phyloP scores from a whole-genome alignment of 208 protist genomes.

The Borovskyia barvae region DNA sequence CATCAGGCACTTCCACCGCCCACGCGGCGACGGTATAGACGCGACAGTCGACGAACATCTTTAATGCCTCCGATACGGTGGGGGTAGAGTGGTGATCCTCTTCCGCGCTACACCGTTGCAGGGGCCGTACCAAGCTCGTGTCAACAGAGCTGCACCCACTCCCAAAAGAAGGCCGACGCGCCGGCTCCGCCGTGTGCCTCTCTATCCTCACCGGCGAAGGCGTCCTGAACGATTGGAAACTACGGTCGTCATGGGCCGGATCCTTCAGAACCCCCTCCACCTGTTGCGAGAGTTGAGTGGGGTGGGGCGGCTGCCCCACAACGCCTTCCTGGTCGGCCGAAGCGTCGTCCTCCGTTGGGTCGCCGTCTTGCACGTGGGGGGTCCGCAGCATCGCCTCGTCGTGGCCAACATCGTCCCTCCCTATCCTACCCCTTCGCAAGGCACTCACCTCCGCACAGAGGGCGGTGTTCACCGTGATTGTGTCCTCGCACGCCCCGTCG shows the following conservation, averaged over 20 bases:
- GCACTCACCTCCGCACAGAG: slow-evolving; percentile 15
- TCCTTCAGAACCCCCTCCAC: slow-evolving; percentile 12
- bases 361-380: neutral
- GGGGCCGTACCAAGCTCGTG: slow-evolving; percentile 5
- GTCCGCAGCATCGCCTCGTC: slow-evolving; percentile 8
- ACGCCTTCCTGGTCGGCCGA: neutral
- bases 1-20: too few relatives aligned
- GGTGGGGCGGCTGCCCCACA: too few relatives aligned
- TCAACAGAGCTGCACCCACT: neutral
- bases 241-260: slow-evolving; percentile 3
- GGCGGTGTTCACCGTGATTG: neutral
- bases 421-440: slow-evolving; percentile 13
- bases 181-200: slow-evolving; percentile 1
- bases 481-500: neutral
- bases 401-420: slow-evolving; percentile 19
- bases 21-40: slow-evolving; percentile 31
- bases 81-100: too few relatives aligned
- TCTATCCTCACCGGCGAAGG: slow-evolving; percentile 6
- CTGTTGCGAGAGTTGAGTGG: too few relatives aligned
- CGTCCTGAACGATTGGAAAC: slow-evolving; percentile 13
- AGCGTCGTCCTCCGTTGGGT: neutral
- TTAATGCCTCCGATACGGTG: neutral
- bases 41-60: slow-evolving; percentile 25
- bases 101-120: too few relatives aligned
- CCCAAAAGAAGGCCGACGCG: neutral